Evolutionary conservation across 2,329 filamentous ascomycete species (phyloP).

Genomic region (Apiospora saccharicola): DNA sequence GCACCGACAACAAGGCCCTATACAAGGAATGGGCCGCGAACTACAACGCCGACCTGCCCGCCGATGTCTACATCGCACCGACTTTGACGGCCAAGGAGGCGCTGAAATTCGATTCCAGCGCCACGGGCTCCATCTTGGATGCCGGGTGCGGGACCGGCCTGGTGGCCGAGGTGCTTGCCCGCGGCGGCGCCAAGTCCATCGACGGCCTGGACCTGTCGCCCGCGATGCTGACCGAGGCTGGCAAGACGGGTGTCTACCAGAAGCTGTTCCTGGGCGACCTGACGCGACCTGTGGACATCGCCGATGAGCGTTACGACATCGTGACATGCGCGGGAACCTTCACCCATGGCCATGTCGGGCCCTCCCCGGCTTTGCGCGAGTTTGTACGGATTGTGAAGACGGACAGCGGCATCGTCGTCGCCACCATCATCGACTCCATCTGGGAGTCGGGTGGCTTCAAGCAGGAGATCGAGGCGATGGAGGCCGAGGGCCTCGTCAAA

Average conservation of each 20-base stretch:
- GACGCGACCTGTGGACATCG: constrained; percentile 48
- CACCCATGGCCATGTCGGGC: constrained; percentile 62
- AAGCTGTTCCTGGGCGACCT: constrained; percentile 55
- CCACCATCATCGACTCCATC: constrained; percentile 58
- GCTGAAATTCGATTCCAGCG: constrained; percentile 38
- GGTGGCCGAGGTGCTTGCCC: constrained; percentile 55
- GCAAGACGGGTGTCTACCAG: constrained; percentile 55
- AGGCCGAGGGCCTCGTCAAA: constrained; percentile 32
- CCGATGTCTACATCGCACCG: constrained; percentile 54
- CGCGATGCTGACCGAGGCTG: constrained; percentile 61
- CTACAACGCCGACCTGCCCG: constrained; percentile 46
- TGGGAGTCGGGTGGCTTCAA: constrained; percentile 58
- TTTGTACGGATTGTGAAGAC: constrained; percentile 57
- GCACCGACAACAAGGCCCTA: constrained; percentile 30
- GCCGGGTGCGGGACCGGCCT: constrained; percentile 65
- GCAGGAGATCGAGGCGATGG: constrained; percentile 49
- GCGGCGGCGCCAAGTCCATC: constrained; percentile 52
- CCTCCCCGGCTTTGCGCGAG: constrained; percentile 53
- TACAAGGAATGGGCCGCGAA: constrained; percentile 47
- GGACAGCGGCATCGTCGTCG: constrained; percentile 54
- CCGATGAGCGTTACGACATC: constrained; percentile 54
- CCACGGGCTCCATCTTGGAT: constrained; percentile 52
- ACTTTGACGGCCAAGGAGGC: constrained; percentile 45
- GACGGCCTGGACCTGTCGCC: constrained; percentile 61
- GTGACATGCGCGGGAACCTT: constrained; percentile 63